Percentiles rank a stretch among this genome's conserved stretches.
These are phyloP conservation scores for Phoma sp. DNA, from an alignment of 2,329 filamentous ascomycete species.

Conservation along the genomic window DNA sequence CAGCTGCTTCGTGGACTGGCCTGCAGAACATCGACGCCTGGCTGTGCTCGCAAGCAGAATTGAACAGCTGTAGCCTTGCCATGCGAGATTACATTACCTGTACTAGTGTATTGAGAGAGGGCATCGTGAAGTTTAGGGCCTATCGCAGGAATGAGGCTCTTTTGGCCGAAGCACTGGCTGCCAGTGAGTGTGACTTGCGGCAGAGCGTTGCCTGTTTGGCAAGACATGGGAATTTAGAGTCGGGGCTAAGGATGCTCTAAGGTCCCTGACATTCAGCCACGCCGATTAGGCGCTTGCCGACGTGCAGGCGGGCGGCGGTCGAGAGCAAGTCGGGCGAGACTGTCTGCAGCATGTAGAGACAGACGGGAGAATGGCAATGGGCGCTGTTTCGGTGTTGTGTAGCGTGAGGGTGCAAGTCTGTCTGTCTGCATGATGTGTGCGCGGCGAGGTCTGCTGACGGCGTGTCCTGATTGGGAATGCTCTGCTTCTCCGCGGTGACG, in stretches of 20 bases:
- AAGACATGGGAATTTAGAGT: not conserved
- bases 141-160: constrained; percentile 13
- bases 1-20: not conserved
- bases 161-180: constrained; percentile 1
- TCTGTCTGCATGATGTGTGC: not conserved
- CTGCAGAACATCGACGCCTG: not conserved
- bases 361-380: not conserved
- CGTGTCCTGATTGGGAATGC: not conserved
- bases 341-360: not conserved
- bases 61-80: not conserved
- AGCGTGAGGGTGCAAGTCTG: not conserved
- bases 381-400: not conserved
- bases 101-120: not conserved
- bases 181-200: not conserved
- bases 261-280: constrained; percentile 7
- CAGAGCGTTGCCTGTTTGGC: constrained; percentile 5
- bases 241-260: not conserved
- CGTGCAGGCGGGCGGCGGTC: not conserved
- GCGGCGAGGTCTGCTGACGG: not conserved
- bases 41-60: not conserved
- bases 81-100: not conserved
- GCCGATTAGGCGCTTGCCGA: constrained; percentile 7
- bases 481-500: constrained; percentile 9
- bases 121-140: constrained; percentile 2
- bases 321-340: not conserved